These are phyloP conservation scores for Houttuynia cordata DNA, from an alignment of 164 flowering plant genomes.

Conservation along the genomic window DNA sequence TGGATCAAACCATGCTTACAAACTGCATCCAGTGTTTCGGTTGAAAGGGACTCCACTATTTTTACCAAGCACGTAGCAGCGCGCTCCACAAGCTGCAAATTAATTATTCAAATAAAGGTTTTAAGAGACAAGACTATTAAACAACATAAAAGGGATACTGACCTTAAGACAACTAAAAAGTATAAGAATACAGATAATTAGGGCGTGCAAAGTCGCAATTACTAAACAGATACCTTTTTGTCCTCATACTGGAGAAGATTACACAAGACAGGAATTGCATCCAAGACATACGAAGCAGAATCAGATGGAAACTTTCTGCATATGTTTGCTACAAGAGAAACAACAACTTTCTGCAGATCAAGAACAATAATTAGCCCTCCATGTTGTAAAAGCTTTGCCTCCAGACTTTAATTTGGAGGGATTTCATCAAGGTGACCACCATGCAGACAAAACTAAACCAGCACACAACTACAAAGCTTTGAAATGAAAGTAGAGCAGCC, in stretches of 20 bases:
- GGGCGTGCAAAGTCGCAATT: neutral
- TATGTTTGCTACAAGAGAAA: slow-evolving; percentile 66
- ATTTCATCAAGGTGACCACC: neutral
- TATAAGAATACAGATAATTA: no score
- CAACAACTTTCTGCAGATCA: slow-evolving; percentile 58
- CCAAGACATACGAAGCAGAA: slow-evolving; percentile 45
- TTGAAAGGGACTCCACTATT: slow-evolving; percentile 42
- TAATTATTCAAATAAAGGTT: no score
- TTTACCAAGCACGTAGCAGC: slow-evolving; percentile 58
- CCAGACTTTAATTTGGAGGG: neutral
- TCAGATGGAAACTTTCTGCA: slow-evolving; percentile 75
- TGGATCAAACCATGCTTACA: slow-evolving; percentile 63
- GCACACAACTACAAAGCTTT: no score
- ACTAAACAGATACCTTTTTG: slow-evolving; percentile 34
- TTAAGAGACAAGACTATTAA: neutral
- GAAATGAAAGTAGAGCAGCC: neutral
- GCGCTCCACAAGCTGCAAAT: slow-evolving; percentile 63
- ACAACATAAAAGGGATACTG: neutral
- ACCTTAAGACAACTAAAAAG: neutral
- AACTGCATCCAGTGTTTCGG: slow-evolving; percentile 54
- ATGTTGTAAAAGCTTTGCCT: no score
- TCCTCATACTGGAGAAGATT: slow-evolving; percentile 86
- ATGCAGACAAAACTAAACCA: neutral
- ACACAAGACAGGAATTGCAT: slow-evolving; percentile 77
- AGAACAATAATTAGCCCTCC: slow-evolving; percentile 3